phyloP scores from a whole-genome alignment of 75 land plant species.

The Azolla pinnata region DNA sequence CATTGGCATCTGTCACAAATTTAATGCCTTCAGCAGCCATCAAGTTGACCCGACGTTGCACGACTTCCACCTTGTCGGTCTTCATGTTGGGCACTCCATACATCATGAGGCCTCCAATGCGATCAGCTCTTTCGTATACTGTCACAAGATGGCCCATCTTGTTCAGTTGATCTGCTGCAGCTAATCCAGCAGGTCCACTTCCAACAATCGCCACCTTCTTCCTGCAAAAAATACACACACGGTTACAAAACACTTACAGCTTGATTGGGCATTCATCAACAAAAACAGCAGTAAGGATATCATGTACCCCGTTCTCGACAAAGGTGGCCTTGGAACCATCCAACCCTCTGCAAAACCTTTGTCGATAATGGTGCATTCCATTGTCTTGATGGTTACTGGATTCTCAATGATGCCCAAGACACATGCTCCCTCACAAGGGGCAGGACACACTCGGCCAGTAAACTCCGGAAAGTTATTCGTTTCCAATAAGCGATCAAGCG shows the following conservation, averaged over 20 bases:
- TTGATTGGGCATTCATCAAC: background rate
- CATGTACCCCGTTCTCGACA: constrained; percentile 74
- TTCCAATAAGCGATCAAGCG: constrained; percentile 84
- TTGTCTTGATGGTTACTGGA: constrained; percentile 92
- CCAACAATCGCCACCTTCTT: constrained; percentile 85
- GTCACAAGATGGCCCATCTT: constrained; percentile 86
- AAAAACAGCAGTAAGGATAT: background rate
- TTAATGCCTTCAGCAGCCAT: constrained; percentile 87
- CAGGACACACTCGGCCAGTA: constrained; percentile 98
- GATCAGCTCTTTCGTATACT: constrained; percentile 88
- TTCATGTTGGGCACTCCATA: constrained; percentile 99
- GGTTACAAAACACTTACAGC: too few relatives aligned
- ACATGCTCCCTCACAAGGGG: constrained; percentile 98
- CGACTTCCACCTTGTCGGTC: constrained; percentile 85
- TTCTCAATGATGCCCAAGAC: constrained; percentile 97
- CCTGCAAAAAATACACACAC: constrained; percentile 42
- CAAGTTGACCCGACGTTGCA: constrained; percentile 83
- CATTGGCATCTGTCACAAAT: constrained; percentile 86
- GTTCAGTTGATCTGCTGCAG: constrained; percentile 98
- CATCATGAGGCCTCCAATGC: constrained; percentile 99
- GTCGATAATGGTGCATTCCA: constrained; percentile 94
- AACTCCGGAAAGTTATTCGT: constrained; percentile 99
- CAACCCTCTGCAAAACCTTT: constrained; percentile 96
- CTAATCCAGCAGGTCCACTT: constrained; percentile 98
- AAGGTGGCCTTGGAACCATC: constrained; percentile 96